A percentile compares a stretch with the other conserved stretches of the same genome.
phyloP scores from a whole-genome alignment of 768 basidiomycete genomes.

The Infundibulicybe gibba region DNA sequence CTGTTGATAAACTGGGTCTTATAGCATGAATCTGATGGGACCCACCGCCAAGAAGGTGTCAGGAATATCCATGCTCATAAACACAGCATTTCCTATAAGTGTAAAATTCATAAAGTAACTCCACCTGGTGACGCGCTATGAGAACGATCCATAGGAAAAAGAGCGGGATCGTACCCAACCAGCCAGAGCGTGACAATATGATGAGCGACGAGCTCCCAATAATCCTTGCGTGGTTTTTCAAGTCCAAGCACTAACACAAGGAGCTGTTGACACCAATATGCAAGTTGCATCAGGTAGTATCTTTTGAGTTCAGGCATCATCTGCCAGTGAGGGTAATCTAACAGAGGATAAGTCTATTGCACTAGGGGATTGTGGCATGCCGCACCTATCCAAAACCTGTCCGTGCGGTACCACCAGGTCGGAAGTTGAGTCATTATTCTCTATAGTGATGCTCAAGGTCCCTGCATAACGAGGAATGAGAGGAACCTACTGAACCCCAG shows the following conservation, averaged over 20 bases:
- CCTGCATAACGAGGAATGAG: neutral
- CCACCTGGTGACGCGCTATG: conserved; percentile 50
- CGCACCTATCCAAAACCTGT: conserved; percentile 81
- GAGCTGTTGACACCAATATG: conserved; percentile 95
- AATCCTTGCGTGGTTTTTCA: conserved; percentile 95
- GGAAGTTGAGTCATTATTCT: conserved; percentile 79
- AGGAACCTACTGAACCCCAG: conserved; percentile 72
- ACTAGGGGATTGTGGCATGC: conserved; percentile 1
- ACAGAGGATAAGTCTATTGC: neutral
- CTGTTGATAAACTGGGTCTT: neutral
- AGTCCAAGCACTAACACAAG: conserved; percentile 79
- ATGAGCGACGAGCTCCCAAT: conserved; percentile 80
- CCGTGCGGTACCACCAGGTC: conserved; percentile 83
- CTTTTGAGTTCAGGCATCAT: conserved; percentile 83
- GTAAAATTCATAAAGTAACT: conserved; percentile 82
- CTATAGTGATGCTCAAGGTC: conserved; percentile 31
- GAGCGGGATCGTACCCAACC: conserved; percentile 55
- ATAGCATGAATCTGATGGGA: conserved; percentile 6
- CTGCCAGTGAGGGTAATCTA: conserved; percentile 87
- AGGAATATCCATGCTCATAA: conserved; percentile 95
- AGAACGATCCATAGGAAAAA: neutral
- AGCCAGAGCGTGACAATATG: conserved; percentile 96
- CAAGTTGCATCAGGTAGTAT: conserved; percentile 90
- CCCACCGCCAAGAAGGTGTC: conserved; percentile 84
- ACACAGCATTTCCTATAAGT: conserved; percentile 86